Evolutionary conservation across 208 protist genomes (phyloP), one percentile per base, ranked within the genome.

Genomic region (Trichomonas vaginalis): DNA sequence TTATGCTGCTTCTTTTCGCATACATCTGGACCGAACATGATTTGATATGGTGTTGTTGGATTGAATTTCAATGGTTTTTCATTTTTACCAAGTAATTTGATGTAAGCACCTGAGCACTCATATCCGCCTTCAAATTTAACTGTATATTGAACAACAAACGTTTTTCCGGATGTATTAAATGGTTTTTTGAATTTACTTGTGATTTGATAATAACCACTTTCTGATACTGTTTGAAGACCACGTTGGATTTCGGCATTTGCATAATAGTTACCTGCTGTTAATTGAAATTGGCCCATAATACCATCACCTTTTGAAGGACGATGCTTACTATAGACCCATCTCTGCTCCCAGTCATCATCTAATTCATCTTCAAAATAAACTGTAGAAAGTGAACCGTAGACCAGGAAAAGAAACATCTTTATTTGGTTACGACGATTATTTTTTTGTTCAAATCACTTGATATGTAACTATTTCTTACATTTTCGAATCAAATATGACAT

Each of bases 81-180:
- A 39, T 42, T 48, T 10, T 42, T 48, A 47, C 35, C 37, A 21
- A 95, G n/a, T 0, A 97, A 40, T 95, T 97, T 97, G 79, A 97
- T 95, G 92, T 97, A 97, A 51, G 96, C 97, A 48, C 97, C 97
- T 49, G 97, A 97, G 95, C 97, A 98, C 86, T 97, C 97, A 86
- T 98, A 97, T 32, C 96, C 96, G 86, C 97, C 96, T 95, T 98
- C 97, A 95, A 97, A 97, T 88, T 97, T 97, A 12, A 97, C 96
- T 37, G 96, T 96, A 83, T 96, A 98, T 95, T 97, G 97, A 70
- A 97, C 27, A 40, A 97, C 87, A 35, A 97, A 92, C 12, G 42
- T 45, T 92, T 92, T 92, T 48, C 86, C 86, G 0, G 45, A 35
- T 35, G 86, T 92, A 39, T 92, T 92, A 39, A 92, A 92, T 21